Conservation (phyloP, 2,329 filamentous ascomycete genomes). For the Ceratocystiopsis minuta region DNA sequence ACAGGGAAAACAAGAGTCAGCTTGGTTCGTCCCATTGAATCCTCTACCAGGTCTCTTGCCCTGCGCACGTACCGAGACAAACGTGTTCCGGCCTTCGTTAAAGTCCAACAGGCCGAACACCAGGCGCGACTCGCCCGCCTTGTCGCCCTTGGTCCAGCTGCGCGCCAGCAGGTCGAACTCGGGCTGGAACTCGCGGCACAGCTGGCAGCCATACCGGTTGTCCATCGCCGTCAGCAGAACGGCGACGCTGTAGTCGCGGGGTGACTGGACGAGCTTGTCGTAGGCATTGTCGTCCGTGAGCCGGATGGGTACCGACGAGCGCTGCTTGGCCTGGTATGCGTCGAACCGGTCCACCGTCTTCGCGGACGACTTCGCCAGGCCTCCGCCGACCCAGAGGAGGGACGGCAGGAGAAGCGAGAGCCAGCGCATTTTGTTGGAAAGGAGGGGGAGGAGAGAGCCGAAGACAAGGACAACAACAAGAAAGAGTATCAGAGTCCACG, state of each 20-base stretch:
- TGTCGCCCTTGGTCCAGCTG: slow-evolving; percentile 78
- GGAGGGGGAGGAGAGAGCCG: neutral
- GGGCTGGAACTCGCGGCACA: slow-evolving; percentile 82
- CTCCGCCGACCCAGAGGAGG: slow-evolving; percentile 36
- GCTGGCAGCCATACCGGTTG: slow-evolving; percentile 60
- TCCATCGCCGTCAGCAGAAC: slow-evolving; percentile 81
- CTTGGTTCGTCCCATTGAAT: too few relatives aligned
- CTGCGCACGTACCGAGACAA: slow-evolving; percentile 52
- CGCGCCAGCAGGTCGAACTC: slow-evolving; percentile 79
- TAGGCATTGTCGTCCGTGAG: slow-evolving; percentile 68
- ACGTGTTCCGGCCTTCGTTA: slow-evolving; percentile 61
- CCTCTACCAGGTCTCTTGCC: too few relatives aligned
- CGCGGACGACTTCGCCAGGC: slow-evolving; percentile 42
- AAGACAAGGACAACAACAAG: neutral
- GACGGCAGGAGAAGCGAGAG: slow-evolving; percentile 45
- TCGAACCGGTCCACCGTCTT: slow-evolving; percentile 43
- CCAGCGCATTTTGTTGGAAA: slow-evolving; percentile 47
- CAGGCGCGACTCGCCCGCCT: slow-evolving; percentile 50
- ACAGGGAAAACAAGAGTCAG: neutral
- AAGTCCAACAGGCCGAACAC: slow-evolving; percentile 83
- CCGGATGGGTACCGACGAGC: slow-evolving; percentile 50
- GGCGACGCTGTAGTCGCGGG: slow-evolving; percentile 68
- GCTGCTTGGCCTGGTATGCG: slow-evolving; percentile 50
- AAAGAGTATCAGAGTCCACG: neutral
- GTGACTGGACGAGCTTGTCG: slow-evolving; percentile 53